Base-by-base conservation (phyloP, 495 filamentous ascomycete species). In the Penicillium cataractarum region DNA sequence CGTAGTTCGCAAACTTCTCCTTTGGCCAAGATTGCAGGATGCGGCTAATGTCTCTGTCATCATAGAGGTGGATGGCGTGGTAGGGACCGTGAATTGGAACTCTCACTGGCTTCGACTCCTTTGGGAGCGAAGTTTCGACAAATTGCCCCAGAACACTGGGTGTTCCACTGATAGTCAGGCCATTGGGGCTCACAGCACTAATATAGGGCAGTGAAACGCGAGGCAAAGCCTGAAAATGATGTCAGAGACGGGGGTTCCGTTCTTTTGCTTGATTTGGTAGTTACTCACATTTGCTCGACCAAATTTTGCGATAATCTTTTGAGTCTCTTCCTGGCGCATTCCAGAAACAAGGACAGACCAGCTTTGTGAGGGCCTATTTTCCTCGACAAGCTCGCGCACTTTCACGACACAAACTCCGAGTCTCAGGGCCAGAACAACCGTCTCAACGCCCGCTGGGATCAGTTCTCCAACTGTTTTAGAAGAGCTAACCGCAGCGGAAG, bases 51-150 rank as follows among this genome's bases (percentile, higher is more conserved):
- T 92, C 85, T 15, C 78, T 77, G 17, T 77, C 60, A 6, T 79
- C 79, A 74, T 92, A 89, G 9, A 96, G 75, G 72, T 96, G 91
- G 1, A 81, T 65, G 13, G 92, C 90, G 76, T 97, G 92, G 67
- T 92, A 96, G 2, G 92, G 90, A 1, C 88, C 92, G 64, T 90
- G 87, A 22, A 96, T 86, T 0, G 90, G 87, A 46, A 90, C 85
- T n/a, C 82, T 82, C 6, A 84, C 80, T 2, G 83, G 83, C 65
- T 87, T 87, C 54, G 82, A 73, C 4, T 82, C 76, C 55, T 82
- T 80, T 29, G 89, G 75, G 10, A 81, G 64, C 19, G 78, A 74
- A n/a, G 74, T 69, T 31, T 83, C 75, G 63, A 89, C 82, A 26
- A 95, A 79, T 1, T 79, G 67, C 44, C 82, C 77, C 15, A 92